Percentiles rank a stretch among this genome's conserved stretches.
Evolutionary conservation across 2,329 filamentous ascomycete genomes (phyloP).

Genomic region (Fusarium udum): DNA sequence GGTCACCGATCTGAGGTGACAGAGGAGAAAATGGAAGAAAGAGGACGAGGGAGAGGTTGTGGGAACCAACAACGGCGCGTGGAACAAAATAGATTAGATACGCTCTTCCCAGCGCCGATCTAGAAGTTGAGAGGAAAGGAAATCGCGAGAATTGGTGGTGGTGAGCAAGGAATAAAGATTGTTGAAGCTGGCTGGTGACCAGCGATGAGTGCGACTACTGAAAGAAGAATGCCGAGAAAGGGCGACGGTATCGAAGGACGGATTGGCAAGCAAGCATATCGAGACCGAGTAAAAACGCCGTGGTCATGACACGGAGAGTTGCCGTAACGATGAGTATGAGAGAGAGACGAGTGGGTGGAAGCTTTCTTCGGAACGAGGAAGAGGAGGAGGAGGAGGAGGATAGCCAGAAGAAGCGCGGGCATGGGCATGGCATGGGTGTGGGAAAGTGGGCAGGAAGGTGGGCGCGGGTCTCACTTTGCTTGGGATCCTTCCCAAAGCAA

Average conservation of each 20-base stretch:
- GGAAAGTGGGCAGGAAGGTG: constrained; percentile 38
- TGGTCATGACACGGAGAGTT: constrained; percentile 36
- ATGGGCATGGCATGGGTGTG: constrained; percentile 15
- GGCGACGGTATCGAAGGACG: constrained; percentile 35
- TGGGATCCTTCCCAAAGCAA: constrained; percentile 11
- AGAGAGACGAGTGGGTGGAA: constrained; percentile 44
- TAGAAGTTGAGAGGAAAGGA: constrained; percentile 4
- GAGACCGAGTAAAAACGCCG: constrained; percentile 29
- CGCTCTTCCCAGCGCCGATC: background rate
- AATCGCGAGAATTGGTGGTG: constrained; percentile 35
- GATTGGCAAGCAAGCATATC: constrained; percentile 45
- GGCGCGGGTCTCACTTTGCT: constrained; percentile 29
- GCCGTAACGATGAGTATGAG: constrained; percentile 27
- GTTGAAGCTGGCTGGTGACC: constrained; percentile 28
- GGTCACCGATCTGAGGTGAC: constrained; percentile 45
- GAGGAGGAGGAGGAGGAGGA: constrained; percentile 28
- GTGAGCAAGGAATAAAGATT: constrained; percentile 22
- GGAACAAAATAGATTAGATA: background rate
- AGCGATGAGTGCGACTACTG: constrained; percentile 38
- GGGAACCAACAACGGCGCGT: constrained; percentile 3
- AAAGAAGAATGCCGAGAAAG: constrained; percentile 33
- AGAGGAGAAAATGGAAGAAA: constrained; percentile 31
- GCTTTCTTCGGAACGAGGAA: constrained; percentile 29
- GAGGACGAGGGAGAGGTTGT: constrained; percentile 9
- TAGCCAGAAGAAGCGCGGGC: constrained; percentile 8